Conservation (phyloP, 495 filamentous ascomycete species). For the Clohesyomyces aquaticus region DNA sequence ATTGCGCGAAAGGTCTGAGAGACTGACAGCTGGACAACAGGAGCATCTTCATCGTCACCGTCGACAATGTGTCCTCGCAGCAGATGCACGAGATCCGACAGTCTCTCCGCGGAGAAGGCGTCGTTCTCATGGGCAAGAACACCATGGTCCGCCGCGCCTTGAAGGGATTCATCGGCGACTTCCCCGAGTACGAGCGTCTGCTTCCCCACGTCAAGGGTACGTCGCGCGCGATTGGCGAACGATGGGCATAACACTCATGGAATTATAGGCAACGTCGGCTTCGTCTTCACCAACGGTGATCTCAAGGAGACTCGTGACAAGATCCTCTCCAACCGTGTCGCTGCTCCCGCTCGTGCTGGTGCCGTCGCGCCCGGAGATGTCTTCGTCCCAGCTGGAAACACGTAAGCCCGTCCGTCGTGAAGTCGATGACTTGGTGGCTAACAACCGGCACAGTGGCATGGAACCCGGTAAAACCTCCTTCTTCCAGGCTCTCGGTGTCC, state of each 20-base stretch:
- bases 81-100: slow-evolving; percentile 99
- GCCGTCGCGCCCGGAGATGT: slow-evolving; percentile 83
- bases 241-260: slow-evolving; percentile 31
- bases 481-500: slow-evolving; percentile 99
- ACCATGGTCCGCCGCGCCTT: slow-evolving; percentile 99
- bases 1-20: too few species aligned
- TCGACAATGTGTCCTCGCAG: slow-evolving; percentile 78
- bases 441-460: slow-evolving; percentile 80
- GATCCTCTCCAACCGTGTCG: slow-evolving; percentile 95
- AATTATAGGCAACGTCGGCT: slow-evolving; percentile 78
- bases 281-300: slow-evolving; percentile 98
- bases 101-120: slow-evolving; percentile 72
- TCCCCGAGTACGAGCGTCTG: slow-evolving; percentile 96
- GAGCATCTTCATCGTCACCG: slow-evolving; percentile 92
- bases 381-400: slow-evolving; percentile 80
- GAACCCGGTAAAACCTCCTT: slow-evolving; percentile 99
- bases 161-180: slow-evolving; percentile 88
- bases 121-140: slow-evolving; percentile 99
- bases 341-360: slow-evolving; percentile 95
- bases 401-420: slow-evolving; percentile 16
- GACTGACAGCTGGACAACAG: not conserved
- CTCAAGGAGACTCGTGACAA: slow-evolving; percentile 89
- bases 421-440: not conserved
- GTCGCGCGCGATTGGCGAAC: slow-evolving; percentile 24
- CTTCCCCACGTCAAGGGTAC: slow-evolving; percentile 88